Evolutionary conservation across 495 filamentous ascomycete genomes (phyloP).

Genomic region (Penicillium odoratum): DNA sequence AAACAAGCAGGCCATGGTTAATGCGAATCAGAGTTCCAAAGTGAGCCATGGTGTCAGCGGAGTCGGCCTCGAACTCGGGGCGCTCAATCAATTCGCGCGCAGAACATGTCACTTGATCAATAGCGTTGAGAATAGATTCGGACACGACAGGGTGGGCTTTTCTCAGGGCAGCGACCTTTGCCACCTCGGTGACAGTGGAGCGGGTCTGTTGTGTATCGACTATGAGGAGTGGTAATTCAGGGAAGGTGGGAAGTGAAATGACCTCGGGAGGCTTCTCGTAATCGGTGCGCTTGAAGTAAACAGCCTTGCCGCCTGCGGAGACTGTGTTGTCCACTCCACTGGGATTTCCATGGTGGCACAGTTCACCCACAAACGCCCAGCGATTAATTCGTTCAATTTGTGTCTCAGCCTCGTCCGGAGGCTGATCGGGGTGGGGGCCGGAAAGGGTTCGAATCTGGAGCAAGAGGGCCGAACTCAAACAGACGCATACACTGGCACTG

Average conservation of each 20-base stretch:
- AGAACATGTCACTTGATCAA: constrained; percentile 76
- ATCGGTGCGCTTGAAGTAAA: constrained; percentile 80
- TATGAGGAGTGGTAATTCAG: constrained; percentile 83
- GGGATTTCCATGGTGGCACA: constrained; percentile 95
- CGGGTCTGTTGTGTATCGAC: constrained; percentile 84
- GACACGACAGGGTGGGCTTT: constrained; percentile 69
- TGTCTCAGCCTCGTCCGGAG: constrained; percentile 70
- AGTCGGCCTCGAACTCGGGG: constrained; percentile 59
- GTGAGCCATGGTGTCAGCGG: constrained; percentile 58
- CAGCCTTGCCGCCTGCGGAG: constrained; percentile 84
- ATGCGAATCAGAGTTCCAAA: constrained; percentile 86
- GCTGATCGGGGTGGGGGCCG: constrained; percentile 88
- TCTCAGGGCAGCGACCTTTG: constrained; percentile 75
- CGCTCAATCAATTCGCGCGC: constrained; percentile 68
- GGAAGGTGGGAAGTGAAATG: constrained; percentile 78
- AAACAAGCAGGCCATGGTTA: constrained; percentile 87
- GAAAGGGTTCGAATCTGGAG: constrained; percentile 83
- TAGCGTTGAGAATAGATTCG: constrained; percentile 74
- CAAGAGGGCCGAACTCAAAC: constrained; percentile 81
- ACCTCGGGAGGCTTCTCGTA: constrained; percentile 75
- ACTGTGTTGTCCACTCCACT: constrained; percentile 99
- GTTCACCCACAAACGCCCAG: constrained; percentile 96
- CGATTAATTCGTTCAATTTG: constrained; percentile 94
- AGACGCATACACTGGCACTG: constrained; percentile 90
- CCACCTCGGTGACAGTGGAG: constrained; percentile 79